A percentile compares a stretch with the other conserved stretches of the same genome.
Conservation (phyloP, 208 protist genomes). For the Trypanosoma melophagium region DNA sequence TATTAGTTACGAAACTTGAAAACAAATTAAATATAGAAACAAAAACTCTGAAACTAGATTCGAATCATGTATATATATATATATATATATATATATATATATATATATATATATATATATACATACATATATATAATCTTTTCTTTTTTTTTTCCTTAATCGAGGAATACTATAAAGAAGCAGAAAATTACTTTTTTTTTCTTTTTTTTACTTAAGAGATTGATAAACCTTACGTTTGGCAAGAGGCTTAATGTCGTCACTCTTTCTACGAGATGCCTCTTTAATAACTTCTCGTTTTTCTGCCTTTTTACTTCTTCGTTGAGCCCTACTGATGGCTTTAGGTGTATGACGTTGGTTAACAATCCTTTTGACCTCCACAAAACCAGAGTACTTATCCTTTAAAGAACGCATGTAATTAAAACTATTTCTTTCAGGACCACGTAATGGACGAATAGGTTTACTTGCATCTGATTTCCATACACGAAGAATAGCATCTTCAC, state of each 20-base stretch:
- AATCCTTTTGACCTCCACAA: constrained; percentile 88
- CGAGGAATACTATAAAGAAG: too few species aligned
- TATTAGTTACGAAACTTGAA: too few species aligned
- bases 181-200: too few species aligned
- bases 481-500: constrained; percentile 96
- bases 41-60: not conserved
- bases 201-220: constrained; percentile 55
- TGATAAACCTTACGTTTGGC: constrained; percentile 87
- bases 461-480: constrained; percentile 96
- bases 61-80: not conserved
- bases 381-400: constrained; percentile 85
- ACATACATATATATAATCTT: too few species aligned
- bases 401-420: constrained; percentile 93
- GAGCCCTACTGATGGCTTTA: constrained; percentile 70
- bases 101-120: not conserved
- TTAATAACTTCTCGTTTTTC: constrained; percentile 84
- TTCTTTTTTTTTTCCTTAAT: too few species aligned
- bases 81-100: not conserved
- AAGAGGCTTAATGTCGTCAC: constrained; percentile 77
- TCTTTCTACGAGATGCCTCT: constrained; percentile 80
- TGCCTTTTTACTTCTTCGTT: constrained; percentile 67
- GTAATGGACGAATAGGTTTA: constrained; percentile 84
- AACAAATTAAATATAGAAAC: too few species aligned
- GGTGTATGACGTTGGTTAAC: constrained; percentile 87
- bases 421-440: constrained; percentile 87